Evolutionary conservation across 2,329 filamentous ascomycete genomes (phyloP), one percentile per base, ranked within the genome.

Genomic region (Neonectria faginata): DNA sequence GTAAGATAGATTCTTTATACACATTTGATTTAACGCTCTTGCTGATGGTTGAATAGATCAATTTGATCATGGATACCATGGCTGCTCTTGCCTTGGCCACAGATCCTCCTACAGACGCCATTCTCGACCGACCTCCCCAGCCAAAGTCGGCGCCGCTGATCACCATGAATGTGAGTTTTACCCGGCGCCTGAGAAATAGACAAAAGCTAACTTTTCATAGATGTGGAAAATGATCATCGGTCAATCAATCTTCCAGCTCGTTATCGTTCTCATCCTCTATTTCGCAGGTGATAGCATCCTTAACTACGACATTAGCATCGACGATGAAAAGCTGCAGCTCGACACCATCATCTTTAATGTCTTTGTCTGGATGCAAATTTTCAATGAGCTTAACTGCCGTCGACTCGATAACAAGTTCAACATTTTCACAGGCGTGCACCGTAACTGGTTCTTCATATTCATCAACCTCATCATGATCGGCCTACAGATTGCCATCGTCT

Each of bases 181-280:
- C 20, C 8, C 18, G 41, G 18, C 9, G n/a, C 47, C 20, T 41
- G 29, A 36, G 11, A 31, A 48, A 16, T 22, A 42, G 25, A 25
- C 45, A 18, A 48, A 29, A 29, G 12, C 22, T 60, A 39, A 55
- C 11, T 29, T 11, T 25, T 25, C 8, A 2, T 42, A 60, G 61
- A 95, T 95, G 92, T 92, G 91, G 90, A 96, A 96, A 81, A 96
- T 94, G 92, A 94, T 96, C 64, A 87, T 94, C 58, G 92, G 92
- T 0, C 91, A 96, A 76, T 86, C 91, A 8, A 87, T 94, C 67
- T 94, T 91, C 76, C 91, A 96, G 76, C 86, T 95, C 0, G 84
- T 67, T 8, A 81, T 86, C 42, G 86, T 84, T 3, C 80, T 87
- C 42, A 76, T 84, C 0, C 77, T 88, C 4, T 82, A 89, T 76